A percentile compares a stretch with the other conserved stretches of the same genome.
Conservation (phyloP, 345 rosid genomes). For the Fremontodendron californicum region DNA sequence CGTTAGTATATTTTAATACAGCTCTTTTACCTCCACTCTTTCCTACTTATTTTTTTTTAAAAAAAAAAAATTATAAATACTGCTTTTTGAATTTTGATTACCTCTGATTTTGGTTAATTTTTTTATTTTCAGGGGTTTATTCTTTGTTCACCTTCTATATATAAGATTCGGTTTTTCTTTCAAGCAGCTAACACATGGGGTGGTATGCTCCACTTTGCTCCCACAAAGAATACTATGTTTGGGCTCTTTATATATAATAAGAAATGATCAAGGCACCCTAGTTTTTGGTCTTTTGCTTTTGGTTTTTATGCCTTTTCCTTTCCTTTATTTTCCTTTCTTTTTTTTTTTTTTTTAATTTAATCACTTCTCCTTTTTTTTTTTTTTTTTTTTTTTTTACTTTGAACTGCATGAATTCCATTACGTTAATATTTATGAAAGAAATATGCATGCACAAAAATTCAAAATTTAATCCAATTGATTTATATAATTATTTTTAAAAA, state of each 20-base stretch:
- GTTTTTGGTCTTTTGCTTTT: neutral
- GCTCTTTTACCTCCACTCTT: neutral
- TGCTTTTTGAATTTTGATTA: neutral
- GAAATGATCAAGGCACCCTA: neutral
- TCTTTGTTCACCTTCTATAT: neutral
- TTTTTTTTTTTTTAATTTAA: neutral
- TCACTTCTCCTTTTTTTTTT: neutral
- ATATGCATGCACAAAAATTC: too few species aligned
- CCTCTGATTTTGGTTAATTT: neutral
- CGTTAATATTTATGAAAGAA: neutral
- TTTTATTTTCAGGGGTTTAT: neutral
- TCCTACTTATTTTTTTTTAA: neutral
- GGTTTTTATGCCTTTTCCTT: neutral
- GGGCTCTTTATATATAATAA: slow-evolving; percentile 3
- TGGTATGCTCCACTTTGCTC: slow-evolving; percentile 10
- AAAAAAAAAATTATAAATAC: neutral
- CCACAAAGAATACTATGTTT: neutral
- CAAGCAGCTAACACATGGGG: slow-evolving; percentile 1
- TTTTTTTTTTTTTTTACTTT: neutral
- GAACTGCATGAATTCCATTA: neutral
- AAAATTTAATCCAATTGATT: too few species aligned
- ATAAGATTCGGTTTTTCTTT: neutral
- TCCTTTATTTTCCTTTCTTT: too few species aligned
- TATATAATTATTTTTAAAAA: too few species aligned
- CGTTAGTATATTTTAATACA: neutral